Evolutionary conservation across 2,329 filamentous ascomycete species (phyloP), one percentile per base, ranked within the genome.

Genomic region (Aspergillus novofumigatus): DNA sequence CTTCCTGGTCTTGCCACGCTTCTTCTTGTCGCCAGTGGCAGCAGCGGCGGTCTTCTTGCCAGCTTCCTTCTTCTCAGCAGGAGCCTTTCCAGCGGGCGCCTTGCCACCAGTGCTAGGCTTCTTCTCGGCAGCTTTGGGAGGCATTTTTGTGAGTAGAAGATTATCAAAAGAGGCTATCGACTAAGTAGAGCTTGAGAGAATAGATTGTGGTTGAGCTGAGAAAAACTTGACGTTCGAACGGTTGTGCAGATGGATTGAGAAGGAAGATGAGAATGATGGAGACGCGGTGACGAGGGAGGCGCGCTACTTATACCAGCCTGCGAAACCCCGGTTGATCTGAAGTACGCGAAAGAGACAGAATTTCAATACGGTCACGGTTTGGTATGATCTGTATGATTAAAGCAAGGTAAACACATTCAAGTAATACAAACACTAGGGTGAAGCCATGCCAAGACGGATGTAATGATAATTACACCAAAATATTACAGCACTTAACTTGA

Each of bases 1-100:
- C 90, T 97, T 97, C 82, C 94, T 89, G 68, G 92, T 91, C 92
- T 99, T 99, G 83, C 92, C 96, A 76, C 94, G 91, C 92, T 97
- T 99, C 91, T 99, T 99, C 92, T 97, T 97, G 72, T 97, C 94
- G 65, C 94, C 94, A 75, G 91, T 87, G 62, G 92, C 87, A 60
- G 93, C 91, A 68, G 85, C 81, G 51, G 77, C 72, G 54, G 94
- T 97, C 90, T 97, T 99, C 91, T 99, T 99, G 84, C 93, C 94
- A 66, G 93, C 94, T 82, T 97, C 93, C 89, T 97, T 97, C 90
- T 97, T 97, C 87, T 97, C 92, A 75, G 89, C 90, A 59, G 93
- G 92, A 49, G 86, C 86, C 78, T 89, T 89, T 74, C 74, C 85
- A 72, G 86, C 87, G 66, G 87, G 87, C 71, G 93, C 93, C 91